These are phyloP conservation scores for Plasmodium vivax DNA, from an alignment of 169 alveolate genomes.

Conservation along the genomic window DNA sequence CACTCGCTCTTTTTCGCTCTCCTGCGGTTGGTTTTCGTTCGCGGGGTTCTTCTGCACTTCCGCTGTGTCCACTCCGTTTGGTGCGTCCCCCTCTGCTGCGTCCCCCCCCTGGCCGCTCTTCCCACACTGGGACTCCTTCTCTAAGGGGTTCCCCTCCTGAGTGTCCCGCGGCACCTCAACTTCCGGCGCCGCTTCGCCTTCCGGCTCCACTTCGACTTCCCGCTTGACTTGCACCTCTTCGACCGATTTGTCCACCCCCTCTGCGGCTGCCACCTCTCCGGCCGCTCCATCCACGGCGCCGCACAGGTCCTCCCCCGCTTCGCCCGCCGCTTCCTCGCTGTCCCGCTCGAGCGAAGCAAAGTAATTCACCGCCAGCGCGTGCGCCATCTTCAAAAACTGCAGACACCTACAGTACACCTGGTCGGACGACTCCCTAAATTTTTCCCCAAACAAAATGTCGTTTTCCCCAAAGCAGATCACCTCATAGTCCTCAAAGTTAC, in stretches of 20 bases:
- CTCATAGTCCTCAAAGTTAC: constrained; percentile 63
- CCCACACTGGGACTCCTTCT: not conserved
- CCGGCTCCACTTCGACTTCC: not conserved
- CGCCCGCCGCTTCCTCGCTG: not conserved
- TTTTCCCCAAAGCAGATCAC: constrained; percentile 50
- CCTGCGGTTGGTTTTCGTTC: not conserved
- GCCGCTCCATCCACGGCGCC: not conserved
- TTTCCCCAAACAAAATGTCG: constrained; percentile 6
- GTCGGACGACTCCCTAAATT: constrained; percentile 56
- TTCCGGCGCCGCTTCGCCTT: too few relatives aligned
- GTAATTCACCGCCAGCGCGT: constrained; percentile 42
- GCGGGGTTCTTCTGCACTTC: not conserved
- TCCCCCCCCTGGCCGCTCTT: not conserved
- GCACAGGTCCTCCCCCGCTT: not conserved
- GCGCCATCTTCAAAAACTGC: constrained; percentile 54
- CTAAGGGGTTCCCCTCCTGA: not conserved
- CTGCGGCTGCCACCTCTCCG: not conserved
- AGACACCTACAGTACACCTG: constrained; percentile 60
- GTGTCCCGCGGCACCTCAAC: not conserved
- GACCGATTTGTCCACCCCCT: not conserved
- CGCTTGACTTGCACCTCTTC: not conserved
- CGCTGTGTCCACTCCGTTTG: not conserved
- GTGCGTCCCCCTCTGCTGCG: not conserved
- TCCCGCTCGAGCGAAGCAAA: constrained; percentile 46
- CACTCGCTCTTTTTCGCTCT: not conserved